Base-by-base conservation (phyloP, 2,329 filamentous ascomycete genomes). In the Colletotrichum sp. region DNA sequence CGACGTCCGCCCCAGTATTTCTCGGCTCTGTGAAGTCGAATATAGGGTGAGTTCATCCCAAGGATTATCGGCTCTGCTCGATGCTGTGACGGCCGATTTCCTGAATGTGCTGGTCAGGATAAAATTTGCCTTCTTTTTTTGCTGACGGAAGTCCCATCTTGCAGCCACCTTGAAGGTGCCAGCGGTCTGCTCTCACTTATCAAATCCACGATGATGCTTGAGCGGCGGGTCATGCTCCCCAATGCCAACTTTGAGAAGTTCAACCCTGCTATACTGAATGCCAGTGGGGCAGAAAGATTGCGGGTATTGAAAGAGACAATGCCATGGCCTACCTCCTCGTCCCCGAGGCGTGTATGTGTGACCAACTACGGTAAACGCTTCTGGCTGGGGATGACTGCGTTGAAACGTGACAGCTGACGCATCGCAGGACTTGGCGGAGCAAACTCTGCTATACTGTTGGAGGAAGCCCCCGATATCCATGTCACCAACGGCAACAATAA, bases 181-280 rank as follows among this genome's bases (percentile, higher is more conserved):
- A 79, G 79, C 44, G 82, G 82, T 9, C 18, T 82, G 44, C 69
- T 80, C 7, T 77, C 59, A 49, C 73, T 83, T 12, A 68, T 82
- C 60, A 83, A 83, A 71, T 79, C 79, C 4, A 78, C 81, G 21
- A 21, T 82, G 55, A 80, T 81, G 75, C 24, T 83, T 18, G 65
- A 82, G 60, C 65, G 80, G 16, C 79, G 78, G 21, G 24, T 60
- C 8, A 80, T 83, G 34, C 67, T 81, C 7, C 80, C 81, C 9
- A 82, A 76, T 21, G 78, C 79, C n/a, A 68, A 77, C 6, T 82
- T 82, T 44, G 77, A 82, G 52, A 78, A 76, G 66, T 69, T 81
- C 18, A 82, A 79, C 44, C 59, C 76, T 12, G 68, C 12, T 13
- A 69, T 65, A 44, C 75, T 79, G 30, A 62, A 76, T 49, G 77